Base-by-base conservation (phyloP, 352 stramenopile species). In the Halophytophthora polymorphica region DNA sequence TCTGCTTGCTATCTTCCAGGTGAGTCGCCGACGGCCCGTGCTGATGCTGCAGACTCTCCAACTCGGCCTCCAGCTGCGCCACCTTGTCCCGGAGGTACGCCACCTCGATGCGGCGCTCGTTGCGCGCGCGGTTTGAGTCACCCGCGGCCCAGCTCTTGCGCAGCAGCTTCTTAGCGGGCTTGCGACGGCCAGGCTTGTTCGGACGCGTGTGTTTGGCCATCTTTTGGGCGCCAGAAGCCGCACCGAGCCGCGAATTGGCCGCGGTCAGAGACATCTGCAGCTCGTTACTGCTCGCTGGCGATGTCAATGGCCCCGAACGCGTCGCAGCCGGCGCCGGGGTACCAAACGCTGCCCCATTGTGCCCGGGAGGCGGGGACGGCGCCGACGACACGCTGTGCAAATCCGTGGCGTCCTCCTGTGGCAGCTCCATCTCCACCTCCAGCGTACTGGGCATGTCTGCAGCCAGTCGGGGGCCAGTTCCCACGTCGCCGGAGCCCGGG, bases 41-140 rank as follows among this genome's bases (percentile, higher is more conserved):
- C 13, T 18, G 15, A 22, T 66, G 50, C 61, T 66, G 54, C 35
- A 62, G 37, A 18, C n/a, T 17, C 43, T 68, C 47, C 12, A 77
- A 17, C 18, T 59, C 45, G 2, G 55, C 38, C 41, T 78, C 69
- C 23, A 78, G 46, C 29, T 73, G 65, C 11, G 40, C 44, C 15
- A 78, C 66, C 51, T 69, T 68, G 49, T 73, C 58, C 29, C 39
- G 56, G 12, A 77, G 37, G 42, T 77, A 74, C n/a, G 64, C 56
- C 35, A 77, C 61, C 41, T 77, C 68, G 44, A 74, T 64, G 17
- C 61, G 45, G 3, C 68, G 68, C 22, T 71, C 68, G 36, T 77
- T 69, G 31, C 68, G 64, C 17, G 66, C 68, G 3, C 62, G 61
- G 40, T 74, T 74, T 7, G 61, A 66, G 40, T 74, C 59, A 21